Conservation (phyloP, 495 filamentous ascomycete species). For the Penicillium ochrochloron region DNA sequence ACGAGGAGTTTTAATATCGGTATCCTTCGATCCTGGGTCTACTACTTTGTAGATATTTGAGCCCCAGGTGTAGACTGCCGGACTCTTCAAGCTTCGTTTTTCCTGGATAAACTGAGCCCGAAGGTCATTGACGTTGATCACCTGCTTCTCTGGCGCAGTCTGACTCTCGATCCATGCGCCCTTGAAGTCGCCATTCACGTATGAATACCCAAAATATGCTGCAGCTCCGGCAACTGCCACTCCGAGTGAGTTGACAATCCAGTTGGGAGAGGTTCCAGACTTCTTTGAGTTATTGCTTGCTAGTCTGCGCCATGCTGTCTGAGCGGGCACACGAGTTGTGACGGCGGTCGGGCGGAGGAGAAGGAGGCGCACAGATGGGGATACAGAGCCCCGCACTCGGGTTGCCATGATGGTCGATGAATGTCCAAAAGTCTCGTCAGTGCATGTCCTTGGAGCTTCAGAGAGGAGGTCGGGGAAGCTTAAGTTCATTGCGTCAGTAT, state of each 20-base stretch:
- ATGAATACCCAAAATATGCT: conserved; percentile 43
- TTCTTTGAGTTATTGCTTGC: conserved; percentile 34
- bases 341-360: conserved; percentile 27
- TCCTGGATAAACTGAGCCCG: conserved; percentile 82
- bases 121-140: conserved; percentile 56
- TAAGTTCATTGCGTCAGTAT: conserved; percentile 37
- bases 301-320: conserved; percentile 39
- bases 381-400: conserved; percentile 34
- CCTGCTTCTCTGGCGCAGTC: conserved; percentile 25
- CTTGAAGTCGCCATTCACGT: conserved; percentile 31
- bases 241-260: conserved; percentile 43
- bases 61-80: conserved; percentile 93
- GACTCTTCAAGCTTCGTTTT: conserved; percentile 84
- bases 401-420: conserved; percentile 37
- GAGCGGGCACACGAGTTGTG: conserved; percentile 23
- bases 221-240: conserved; percentile 43
- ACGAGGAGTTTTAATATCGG: conserved; percentile 75
- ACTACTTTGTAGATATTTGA: conserved; percentile 84
- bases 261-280: conserved; percentile 30
- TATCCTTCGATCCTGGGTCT: conserved; percentile 80
- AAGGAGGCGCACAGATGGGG: conserved; percentile 25
- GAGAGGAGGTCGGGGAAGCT: conserved; percentile 28
- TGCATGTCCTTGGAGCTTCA: conserved; percentile 7
- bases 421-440: background rate
- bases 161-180: conserved; percentile 27